Evolutionary conservation across 2,329 filamentous ascomycete species (phyloP).

Genomic region (Colletotrichum lindemuthianum): DNA sequence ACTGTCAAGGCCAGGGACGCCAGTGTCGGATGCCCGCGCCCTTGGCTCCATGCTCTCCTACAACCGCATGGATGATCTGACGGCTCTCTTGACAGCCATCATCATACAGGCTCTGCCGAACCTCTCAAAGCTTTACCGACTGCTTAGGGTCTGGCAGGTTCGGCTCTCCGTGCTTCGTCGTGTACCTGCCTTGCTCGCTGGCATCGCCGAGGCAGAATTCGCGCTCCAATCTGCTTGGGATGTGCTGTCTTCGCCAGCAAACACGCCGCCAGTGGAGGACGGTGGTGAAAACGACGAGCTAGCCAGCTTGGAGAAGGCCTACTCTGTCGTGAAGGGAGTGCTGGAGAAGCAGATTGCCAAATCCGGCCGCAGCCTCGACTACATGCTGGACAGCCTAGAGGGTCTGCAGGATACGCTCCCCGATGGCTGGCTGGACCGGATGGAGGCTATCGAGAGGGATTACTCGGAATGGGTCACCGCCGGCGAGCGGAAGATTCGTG

Average conservation of each 20-base stretch:
- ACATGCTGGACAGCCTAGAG: slow-evolving; percentile 87
- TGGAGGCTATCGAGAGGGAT: slow-evolving; percentile 81
- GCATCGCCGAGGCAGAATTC: slow-evolving; percentile 72
- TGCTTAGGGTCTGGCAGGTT: slow-evolving; percentile 82
- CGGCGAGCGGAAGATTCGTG: slow-evolving; percentile 78
- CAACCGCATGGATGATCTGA: slow-evolving; percentile 85
- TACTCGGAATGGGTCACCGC: slow-evolving; percentile 85
- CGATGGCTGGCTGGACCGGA: slow-evolving; percentile 85
- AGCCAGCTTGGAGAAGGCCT: slow-evolving; percentile 51
- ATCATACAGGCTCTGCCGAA: slow-evolving; percentile 89
- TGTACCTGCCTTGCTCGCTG: slow-evolving; percentile 73
- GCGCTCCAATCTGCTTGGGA: slow-evolving; percentile 75
- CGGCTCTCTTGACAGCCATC: slow-evolving; percentile 89
- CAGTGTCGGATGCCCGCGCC: slow-evolving; percentile 54
- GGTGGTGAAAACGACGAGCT: slow-evolving; percentile 38
- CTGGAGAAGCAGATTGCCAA: slow-evolving; percentile 76
- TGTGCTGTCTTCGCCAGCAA: slow-evolving; percentile 55
- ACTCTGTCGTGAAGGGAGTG: slow-evolving; percentile 67
- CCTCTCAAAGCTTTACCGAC: slow-evolving; percentile 75
- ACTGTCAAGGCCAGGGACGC: slow-evolving; percentile 61
- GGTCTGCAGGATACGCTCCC: slow-evolving; percentile 86
- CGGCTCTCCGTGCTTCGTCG: slow-evolving; percentile 79
- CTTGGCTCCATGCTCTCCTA: slow-evolving; percentile 62
- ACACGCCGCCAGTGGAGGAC: slow-evolving; percentile 3
- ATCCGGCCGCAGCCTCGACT: slow-evolving; percentile 80